A percentile compares a stretch with the other conserved stretches of the same genome.
These are phyloP conservation scores for Sonneratia caseolaris DNA, from an alignment of 345 rosid species.

Conservation along the genomic window DNA sequence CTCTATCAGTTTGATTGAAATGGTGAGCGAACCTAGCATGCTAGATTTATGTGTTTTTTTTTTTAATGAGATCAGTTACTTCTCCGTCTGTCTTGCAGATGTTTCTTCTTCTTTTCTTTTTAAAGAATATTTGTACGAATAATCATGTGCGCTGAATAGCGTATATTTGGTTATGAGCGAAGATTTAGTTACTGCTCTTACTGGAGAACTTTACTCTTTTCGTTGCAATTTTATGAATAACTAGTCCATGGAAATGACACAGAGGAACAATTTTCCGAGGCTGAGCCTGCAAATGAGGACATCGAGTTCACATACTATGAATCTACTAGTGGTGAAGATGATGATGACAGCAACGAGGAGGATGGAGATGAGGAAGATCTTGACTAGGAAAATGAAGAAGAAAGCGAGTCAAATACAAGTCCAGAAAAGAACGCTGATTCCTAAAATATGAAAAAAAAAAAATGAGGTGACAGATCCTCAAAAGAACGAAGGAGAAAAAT, in stretches of 20 bases:
- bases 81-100: no score
- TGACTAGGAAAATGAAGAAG: conserved; percentile 10
- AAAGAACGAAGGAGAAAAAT: conserved; percentile 9
- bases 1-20: not conserved
- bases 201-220: not conserved
- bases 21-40: not conserved
- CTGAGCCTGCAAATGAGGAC: conserved; percentile 61
- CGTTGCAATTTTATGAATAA: conserved; percentile 71
- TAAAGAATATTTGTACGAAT: no score
- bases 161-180: no score
- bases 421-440: conserved; percentile 15
- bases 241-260: conserved; percentile 42
- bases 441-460: no score
- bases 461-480: no score
- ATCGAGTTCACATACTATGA: conserved; percentile 57
- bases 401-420: conserved; percentile 15
- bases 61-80: not conserved
- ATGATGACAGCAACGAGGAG: conserved; percentile 33
- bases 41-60: no score
- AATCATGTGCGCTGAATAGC: no score
- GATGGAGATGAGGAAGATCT: conserved; percentile 10
- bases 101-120: no score
- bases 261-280: conserved; percentile 23
- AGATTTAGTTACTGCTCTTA: not conserved
- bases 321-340: conserved; percentile 35